phyloP scores from a whole-genome alignment of 2,329 filamentous ascomycete genomes.

The Penicillium olsonii region DNA sequence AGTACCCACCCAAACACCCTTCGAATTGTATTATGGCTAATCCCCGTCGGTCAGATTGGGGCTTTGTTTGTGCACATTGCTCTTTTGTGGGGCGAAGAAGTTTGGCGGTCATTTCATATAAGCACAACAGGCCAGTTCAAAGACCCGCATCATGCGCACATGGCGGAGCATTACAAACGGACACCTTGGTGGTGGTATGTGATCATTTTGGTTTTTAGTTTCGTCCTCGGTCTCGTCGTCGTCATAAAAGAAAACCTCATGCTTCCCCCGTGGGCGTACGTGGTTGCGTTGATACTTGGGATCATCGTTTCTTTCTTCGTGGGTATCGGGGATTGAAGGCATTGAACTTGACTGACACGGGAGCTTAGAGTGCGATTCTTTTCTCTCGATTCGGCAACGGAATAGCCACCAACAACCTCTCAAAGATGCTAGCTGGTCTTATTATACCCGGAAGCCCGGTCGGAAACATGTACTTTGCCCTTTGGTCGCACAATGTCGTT shows the following conservation, averaged over 20 bases:
- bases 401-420: slow-evolving; percentile 61
- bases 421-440: slow-evolving; percentile 58
- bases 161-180: slow-evolving; percentile 57
- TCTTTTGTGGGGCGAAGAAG: slow-evolving; percentile 59
- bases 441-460: slow-evolving; percentile 54
- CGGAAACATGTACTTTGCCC: slow-evolving; percentile 61
- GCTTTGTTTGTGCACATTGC: slow-evolving; percentile 55
- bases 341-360: background rate
- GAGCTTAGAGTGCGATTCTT: slow-evolving; percentile 51
- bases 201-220: slow-evolving; percentile 29
- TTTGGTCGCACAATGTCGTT: slow-evolving; percentile 62
- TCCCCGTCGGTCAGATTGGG: slow-evolving; percentile 51
- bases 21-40: no score
- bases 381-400: slow-evolving; percentile 58
- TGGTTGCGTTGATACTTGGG: slow-evolving; percentile 34
- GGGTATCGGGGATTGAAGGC: slow-evolving; percentile 14
- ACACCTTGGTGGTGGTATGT: slow-evolving; percentile 42
- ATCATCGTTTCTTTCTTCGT: slow-evolving; percentile 24
- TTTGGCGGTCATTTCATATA: slow-evolving; percentile 46
- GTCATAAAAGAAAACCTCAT: slow-evolving; percentile 34
- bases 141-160: slow-evolving; percentile 56
- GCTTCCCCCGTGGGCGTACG: slow-evolving; percentile 35
- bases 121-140: slow-evolving; percentile 47
- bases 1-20: slow-evolving; percentile 30
- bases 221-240: slow-evolving; percentile 30